Evolutionary conservation across 2,329 filamentous ascomycete species (phyloP).

Genomic region (Hypoxylon sp.): DNA sequence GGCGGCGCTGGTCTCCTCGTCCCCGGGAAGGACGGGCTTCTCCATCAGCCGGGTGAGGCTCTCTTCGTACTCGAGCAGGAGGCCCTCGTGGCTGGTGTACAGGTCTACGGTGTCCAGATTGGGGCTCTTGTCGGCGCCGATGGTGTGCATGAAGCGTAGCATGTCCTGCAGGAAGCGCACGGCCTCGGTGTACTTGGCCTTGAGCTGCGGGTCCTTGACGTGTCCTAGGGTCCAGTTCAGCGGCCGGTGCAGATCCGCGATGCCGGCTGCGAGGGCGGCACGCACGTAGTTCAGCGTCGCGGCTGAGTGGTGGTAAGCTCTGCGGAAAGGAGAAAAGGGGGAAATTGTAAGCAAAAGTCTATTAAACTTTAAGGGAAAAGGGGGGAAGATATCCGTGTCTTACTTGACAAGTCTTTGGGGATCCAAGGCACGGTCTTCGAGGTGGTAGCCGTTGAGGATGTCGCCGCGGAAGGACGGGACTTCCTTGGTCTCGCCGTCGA

Average conservation of each 20-base stretch:
- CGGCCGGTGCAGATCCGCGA: slow-evolving; percentile 93
- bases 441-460: slow-evolving; percentile 89
- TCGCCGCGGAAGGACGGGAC: slow-evolving; percentile 94
- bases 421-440: slow-evolving; percentile 82
- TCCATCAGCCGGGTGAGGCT: slow-evolving; percentile 82
- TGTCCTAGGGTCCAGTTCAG: slow-evolving; percentile 96
- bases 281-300: slow-evolving; percentile 95
- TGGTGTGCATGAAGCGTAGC: slow-evolving; percentile 91
- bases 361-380: neutral
- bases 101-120: slow-evolving; percentile 93
- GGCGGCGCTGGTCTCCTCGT: slow-evolving; percentile 26
- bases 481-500: slow-evolving; percentile 77
- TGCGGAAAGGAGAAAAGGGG: slow-evolving; percentile 46
- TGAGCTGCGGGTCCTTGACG: slow-evolving; percentile 84
- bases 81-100: slow-evolving; percentile 94
- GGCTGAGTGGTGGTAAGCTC: slow-evolving; percentile 95
- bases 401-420: slow-evolving; percentile 82
- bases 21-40: slow-evolving; percentile 64
- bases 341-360: neutral
- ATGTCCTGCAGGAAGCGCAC: slow-evolving; percentile 90
- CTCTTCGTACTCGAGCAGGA: slow-evolving; percentile 95
- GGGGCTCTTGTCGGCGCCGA: slow-evolving; percentile 87
- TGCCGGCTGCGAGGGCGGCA: slow-evolving; percentile 83
- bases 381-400: slow-evolving; percentile 41
- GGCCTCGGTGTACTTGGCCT: slow-evolving; percentile 86